These are phyloP conservation scores for Shiraia sp. DNA, from an alignment of 2,329 filamentous ascomycete species.

Conservation along the genomic window DNA sequence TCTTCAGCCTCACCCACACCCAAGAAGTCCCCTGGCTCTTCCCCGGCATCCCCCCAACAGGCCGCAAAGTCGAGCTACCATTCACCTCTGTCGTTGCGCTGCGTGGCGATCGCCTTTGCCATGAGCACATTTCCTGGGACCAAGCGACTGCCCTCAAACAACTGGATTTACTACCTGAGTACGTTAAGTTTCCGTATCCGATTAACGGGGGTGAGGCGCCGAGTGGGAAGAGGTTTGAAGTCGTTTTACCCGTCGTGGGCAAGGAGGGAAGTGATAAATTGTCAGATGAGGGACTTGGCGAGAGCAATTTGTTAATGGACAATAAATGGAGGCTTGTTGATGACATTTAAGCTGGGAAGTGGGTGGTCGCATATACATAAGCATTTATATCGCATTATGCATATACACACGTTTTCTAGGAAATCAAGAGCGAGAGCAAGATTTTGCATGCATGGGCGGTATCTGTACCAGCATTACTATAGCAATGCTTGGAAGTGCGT, in stretches of 20 bases:
- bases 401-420: too few relatives aligned
- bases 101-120: slow-evolving; percentile 68
- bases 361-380: too few relatives aligned
- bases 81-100: slow-evolving; percentile 69
- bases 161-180: slow-evolving; percentile 66
- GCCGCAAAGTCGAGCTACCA: slow-evolving; percentile 56
- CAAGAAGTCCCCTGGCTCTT: slow-evolving; percentile 40
- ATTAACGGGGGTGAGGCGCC: slow-evolving; percentile 37
- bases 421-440: too few relatives aligned
- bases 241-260: slow-evolving; percentile 64
- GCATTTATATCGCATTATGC: too few relatives aligned
- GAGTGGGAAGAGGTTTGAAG: slow-evolving; percentile 56
- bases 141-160: slow-evolving; percentile 66
- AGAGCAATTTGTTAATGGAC: slow-evolving; percentile 62
- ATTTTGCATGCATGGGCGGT: too few relatives aligned
- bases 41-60: slow-evolving; percentile 39
- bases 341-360: slow-evolving; percentile 19
- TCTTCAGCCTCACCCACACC: slow-evolving; percentile 42
- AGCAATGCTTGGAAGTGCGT: too few relatives aligned
- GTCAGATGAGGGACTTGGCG: slow-evolving; percentile 52
- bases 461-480: too few relatives aligned
- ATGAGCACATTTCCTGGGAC: slow-evolving; percentile 75
- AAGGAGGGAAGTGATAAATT: slow-evolving; percentile 58
- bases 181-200: slow-evolving; percentile 60
- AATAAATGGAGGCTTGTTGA: slow-evolving; percentile 35